phyloP scores from a whole-genome alignment of 1,284 basidiomycete species.

The Dichomitus squalens region DNA sequence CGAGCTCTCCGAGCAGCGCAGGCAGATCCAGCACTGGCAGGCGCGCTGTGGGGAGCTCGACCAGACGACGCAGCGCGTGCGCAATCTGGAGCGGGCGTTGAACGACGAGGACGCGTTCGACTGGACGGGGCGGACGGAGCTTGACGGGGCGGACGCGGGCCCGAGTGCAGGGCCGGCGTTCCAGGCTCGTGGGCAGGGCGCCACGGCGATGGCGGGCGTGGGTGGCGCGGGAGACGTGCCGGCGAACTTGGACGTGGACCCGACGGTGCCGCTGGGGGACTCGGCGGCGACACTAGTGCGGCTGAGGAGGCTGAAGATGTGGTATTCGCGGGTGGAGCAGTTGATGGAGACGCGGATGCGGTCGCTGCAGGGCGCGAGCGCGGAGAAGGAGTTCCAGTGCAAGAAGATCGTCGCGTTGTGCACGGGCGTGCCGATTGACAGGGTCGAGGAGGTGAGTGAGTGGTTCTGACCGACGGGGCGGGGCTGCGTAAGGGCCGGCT shows the following conservation, averaged over 20 bases:
- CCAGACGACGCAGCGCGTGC: slow-evolving; percentile 72
- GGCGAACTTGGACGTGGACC: slow-evolving; percentile 65
- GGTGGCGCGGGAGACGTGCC: slow-evolving; percentile 57
- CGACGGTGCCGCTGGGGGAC: slow-evolving; percentile 64
- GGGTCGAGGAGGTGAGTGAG: slow-evolving; percentile 82
- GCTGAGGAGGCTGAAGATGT: slow-evolving; percentile 75
- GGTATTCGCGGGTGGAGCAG: slow-evolving; percentile 80
- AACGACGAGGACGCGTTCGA: slow-evolving; percentile 78
- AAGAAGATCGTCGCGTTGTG: slow-evolving; percentile 91
- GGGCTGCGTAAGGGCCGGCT: background rate
- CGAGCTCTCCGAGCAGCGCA: slow-evolving; percentile 87
- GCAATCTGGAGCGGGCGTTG: slow-evolving; percentile 83
- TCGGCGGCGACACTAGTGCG: slow-evolving; percentile 63
- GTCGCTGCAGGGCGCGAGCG: slow-evolving; percentile 76
- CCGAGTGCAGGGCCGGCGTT: slow-evolving; percentile 57
- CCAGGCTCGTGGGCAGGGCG: slow-evolving; percentile 64
- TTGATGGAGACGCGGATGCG: slow-evolving; percentile 72
- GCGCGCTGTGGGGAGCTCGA: slow-evolving; percentile 74
- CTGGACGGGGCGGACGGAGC: slow-evolving; percentile 85
- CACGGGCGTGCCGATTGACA: slow-evolving; percentile 84
- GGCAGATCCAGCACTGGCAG: slow-evolving; percentile 79
- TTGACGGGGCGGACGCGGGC: slow-evolving; percentile 56
- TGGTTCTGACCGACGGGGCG: background rate
- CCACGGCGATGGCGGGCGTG: slow-evolving; percentile 59
- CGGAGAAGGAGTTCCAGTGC: slow-evolving; percentile 87